Base-by-base conservation (phyloP, 2,329 filamentous ascomycete species). In the Scolecobasidium constrictum region DNA sequence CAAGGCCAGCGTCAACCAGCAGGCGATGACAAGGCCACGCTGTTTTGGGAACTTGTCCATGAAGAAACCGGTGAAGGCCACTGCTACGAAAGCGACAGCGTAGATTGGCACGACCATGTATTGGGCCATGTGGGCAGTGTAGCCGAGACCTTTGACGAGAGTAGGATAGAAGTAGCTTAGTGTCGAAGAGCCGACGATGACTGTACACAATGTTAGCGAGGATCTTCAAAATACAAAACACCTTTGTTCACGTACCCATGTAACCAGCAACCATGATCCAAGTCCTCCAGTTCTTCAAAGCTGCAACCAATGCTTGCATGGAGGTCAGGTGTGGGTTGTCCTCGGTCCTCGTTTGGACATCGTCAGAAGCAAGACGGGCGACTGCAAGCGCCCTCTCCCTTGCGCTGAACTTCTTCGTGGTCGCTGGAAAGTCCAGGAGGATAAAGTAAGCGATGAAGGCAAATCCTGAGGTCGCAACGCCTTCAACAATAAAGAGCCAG, bases 111-210 rank as follows among this genome's bases (percentile, higher is more conserved):
- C 60, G 3, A 47, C 36, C 46, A 73, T 72, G 56, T 72, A 72
- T 46, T 73, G 70, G 0, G 69, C 67, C 35, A 61, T 61, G 15
- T 60, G 56, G 4, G 58, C 56, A 2, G 56, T 63, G 49, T 72
- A 75, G 16, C 70, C 70, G 0, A 75, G 62, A 2, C 65, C 67
- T n/a, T 65, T 55, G 36, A 74, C 68, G 5, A 73, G 59, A 0
- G 68, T 71, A 0, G 69, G 70, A 48, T 73, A 73, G 52, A 74
- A 74, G 57, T 74, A 75, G 3, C 65, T 67, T 12, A 73, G 59
- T 0, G 71, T 73, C 1, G 64, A 67, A 1, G 68, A 67, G 3
- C 71, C 68, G 33, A 64, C 63, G 37, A 66, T 66, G 35, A 59
- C n/a, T n/a, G n/a, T n/a, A n/a, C n/a, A n/a, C n/a, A n/a, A 54